These are phyloP conservation scores for Lipomyces sp. DNA, from an alignment of 805 yeast genomes.

Conservation along the genomic window DNA sequence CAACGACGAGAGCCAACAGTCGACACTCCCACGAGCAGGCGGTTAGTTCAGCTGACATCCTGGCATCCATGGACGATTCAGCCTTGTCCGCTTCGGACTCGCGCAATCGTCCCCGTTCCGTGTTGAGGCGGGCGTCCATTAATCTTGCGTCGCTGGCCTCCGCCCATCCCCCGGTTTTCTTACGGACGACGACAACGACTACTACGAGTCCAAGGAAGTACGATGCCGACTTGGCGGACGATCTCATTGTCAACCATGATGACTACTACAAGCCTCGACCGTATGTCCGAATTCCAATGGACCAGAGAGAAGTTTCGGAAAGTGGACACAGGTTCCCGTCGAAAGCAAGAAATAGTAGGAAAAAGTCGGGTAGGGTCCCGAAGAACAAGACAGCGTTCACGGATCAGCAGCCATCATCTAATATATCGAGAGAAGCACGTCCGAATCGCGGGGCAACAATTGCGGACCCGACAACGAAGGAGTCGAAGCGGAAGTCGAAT, in stretches of 20 bases:
- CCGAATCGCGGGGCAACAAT: background rate
- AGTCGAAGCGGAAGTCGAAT: background rate
- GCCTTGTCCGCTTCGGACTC: constrained; percentile 15
- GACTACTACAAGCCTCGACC: constrained; percentile 13
- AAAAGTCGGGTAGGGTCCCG: background rate
- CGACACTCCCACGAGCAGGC: background rate
- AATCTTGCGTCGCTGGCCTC: constrained; percentile 22
- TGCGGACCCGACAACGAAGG: background rate
- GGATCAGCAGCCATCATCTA: background rate
- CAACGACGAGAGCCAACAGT: background rate
- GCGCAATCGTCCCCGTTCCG: constrained; percentile 11
- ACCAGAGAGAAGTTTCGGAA: background rate
- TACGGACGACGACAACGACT: background rate
- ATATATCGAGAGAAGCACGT: no score
- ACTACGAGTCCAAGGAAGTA: constrained; percentile 1
- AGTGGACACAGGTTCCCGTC: background rate
- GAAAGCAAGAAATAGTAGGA: background rate
- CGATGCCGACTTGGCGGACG: constrained; percentile 27
- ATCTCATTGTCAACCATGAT: constrained; percentile 25
- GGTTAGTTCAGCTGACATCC: background rate
- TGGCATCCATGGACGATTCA: constrained; percentile 15
- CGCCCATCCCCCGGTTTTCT: constrained; percentile 19
- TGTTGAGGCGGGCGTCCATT: constrained; percentile 28
- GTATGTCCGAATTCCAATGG: constrained; percentile 17
- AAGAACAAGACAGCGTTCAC: background rate